phyloP scores from a whole-genome alignment of 225 moss, liverwort and hornwort species.

The Rhytidiadelphus loreus region DNA sequence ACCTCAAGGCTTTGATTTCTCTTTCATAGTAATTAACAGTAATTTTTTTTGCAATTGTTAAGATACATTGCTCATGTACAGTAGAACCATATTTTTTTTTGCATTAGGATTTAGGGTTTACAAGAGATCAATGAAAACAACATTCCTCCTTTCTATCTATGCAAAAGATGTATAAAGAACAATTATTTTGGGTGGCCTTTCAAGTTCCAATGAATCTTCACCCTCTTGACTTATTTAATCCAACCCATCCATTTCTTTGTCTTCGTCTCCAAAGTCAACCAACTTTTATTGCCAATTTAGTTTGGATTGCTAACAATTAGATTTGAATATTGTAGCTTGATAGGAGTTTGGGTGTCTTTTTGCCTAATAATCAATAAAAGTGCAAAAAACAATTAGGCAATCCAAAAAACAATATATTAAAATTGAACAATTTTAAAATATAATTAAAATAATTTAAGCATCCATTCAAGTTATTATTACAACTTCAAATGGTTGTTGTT shows the following conservation, averaged over 20 bases:
- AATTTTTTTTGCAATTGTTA: neutral
- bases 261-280: neutral
- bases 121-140: neutral
- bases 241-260: neutral
- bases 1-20: neutral
- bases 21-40: neutral
- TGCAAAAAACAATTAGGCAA: neutral
- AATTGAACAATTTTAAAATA: neutral
- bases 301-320: neutral
- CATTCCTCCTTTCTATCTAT: neutral
- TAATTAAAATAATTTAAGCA: neutral
- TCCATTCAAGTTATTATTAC: rapidly evolving
- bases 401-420: too few relatives aligned
- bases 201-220: neutral
- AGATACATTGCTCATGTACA: neutral
- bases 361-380: neutral
- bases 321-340: neutral
- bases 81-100: neutral
- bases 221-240: neutral
- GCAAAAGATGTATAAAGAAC: neutral
- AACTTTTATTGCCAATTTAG: neutral
- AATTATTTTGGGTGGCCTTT: neutral
- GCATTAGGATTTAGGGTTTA: neutral
- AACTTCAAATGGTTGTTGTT: neutral
- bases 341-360: too few relatives aligned